These are phyloP conservation scores for Trichoderma citrinoviride DNA, from an alignment of 2,329 filamentous ascomycete species.

Conservation along the genomic window DNA sequence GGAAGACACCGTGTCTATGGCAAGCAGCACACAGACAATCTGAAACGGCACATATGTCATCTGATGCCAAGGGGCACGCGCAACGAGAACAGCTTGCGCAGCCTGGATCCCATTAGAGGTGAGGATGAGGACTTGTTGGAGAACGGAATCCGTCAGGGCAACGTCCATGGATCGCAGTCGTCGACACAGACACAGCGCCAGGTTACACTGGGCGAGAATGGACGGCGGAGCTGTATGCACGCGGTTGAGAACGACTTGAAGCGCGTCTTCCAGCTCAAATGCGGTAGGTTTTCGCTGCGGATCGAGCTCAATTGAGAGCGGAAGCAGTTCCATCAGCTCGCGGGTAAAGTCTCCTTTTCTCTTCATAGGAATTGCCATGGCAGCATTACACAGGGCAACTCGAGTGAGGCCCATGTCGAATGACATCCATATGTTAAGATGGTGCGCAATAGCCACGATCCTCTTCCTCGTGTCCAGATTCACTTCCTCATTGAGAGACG, in stretches of 20 bases:
- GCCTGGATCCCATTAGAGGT: conserved; percentile 3
- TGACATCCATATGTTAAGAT: conserved; percentile 15
- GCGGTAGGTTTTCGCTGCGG: neutral
- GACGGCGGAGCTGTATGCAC: neutral
- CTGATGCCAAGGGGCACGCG: conserved; percentile 10
- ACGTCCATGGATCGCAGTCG: neutral
- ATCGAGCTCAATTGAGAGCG: conserved; percentile 4
- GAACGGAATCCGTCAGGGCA: conserved; percentile 2
- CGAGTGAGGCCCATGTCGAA: conserved; percentile 11
- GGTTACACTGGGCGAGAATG: conserved; percentile 6
- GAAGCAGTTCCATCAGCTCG: conserved; percentile 8
- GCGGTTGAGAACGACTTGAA: neutral
- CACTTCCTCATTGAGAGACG: neutral
- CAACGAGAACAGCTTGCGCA: neutral
- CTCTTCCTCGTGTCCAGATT: neutral
- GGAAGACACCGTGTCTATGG: conserved; percentile 10
- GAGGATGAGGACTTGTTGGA: conserved; percentile 1
- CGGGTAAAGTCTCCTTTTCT: neutral
- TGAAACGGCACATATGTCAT: conserved; percentile 7
- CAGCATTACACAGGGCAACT: neutral
- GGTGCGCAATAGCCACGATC: neutral
- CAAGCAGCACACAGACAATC: conserved; percentile 7
- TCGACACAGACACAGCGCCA: conserved; percentile 8
- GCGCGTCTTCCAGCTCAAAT: neutral
- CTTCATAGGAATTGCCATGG: neutral